Evolutionary conservation across 352 stramenopile species (phyloP), one percentile per base, ranked within the genome.

Genomic region (Phytopythium helicoides): DNA sequence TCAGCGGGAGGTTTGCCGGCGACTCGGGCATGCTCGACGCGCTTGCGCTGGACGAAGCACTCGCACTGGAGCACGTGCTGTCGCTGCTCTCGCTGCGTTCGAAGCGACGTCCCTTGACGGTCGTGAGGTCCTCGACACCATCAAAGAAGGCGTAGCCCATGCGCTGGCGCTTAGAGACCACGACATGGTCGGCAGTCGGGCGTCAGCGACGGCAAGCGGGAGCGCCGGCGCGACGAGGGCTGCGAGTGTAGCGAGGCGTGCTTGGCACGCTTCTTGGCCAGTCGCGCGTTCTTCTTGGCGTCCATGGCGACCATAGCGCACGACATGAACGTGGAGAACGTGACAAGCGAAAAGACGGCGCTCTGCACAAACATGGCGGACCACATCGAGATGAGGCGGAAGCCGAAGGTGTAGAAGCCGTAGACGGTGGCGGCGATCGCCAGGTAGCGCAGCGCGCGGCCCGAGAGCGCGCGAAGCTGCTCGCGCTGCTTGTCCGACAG

Each of bases 251-350:
- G 28, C 28, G 28, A 33, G 28, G 28, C 28, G 28, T 33, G 28
- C 28, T 33, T 33, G 28, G 28, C 28, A 9, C 28, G 28, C 28
- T 33, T 33, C 28, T 9, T 33, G 28, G 28, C 28, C 5, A 33
- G 28, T 19, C 51, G 37, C 40, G 46, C 41, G 26, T 36, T 22
- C 36, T 37, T 54, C 31, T 37, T 51, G 22, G 16, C 39, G 37
- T 71, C 49, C 49, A 62, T 66, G 25, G 66, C 72, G 49, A 83
- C 49, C 46, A 80, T 71, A 3, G 62, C 53, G 33, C 67, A 69
- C 3, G 67, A 69, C 34, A 62, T 66, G 45, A 80, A 86, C 23
- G 75, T 86, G 47, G 75, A 73, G 33, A 79, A 79, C 34, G 52
- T 80, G 55, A 86, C 73, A 39, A 83, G 51, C 16, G 53, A 49